A percentile compares a stretch with the other conserved stretches of the same genome.
Conservation (phyloP, 2,329 filamentous ascomycete genomes). For the Sporothrix pseudoabietina region DNA sequence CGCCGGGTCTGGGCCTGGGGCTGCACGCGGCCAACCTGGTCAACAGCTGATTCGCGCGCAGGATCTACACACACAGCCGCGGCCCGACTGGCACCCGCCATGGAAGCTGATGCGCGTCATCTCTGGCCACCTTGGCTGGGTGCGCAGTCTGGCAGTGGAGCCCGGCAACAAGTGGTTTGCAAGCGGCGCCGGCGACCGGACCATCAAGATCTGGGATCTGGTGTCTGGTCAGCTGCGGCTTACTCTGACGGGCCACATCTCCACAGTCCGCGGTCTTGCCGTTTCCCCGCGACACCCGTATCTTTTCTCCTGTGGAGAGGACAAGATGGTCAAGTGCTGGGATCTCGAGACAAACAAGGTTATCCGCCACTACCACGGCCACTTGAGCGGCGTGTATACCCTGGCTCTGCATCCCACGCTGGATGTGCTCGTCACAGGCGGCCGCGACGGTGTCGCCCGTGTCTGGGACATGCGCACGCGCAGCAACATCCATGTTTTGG, state of each 20-base stretch:
- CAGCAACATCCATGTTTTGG: conserved; percentile 91
- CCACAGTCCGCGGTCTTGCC: conserved; percentile 86
- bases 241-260: conserved; percentile 92
- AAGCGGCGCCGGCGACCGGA: conserved; percentile 89
- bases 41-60: conserved; percentile 43
- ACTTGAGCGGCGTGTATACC: conserved; percentile 93
- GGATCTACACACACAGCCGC: conserved; percentile 51
- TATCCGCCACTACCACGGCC: conserved; percentile 95
- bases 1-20: conserved; percentile 35
- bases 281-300: conserved; percentile 94
- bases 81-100: conserved; percentile 93
- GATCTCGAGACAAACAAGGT: conserved; percentile 99
- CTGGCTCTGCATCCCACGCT: conserved; percentile 90
- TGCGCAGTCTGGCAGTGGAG: conserved; percentile 84
- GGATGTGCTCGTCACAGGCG: conserved; percentile 92
- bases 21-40: conserved; percentile 41
- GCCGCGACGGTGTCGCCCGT: conserved; percentile 87
- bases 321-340: conserved; percentile 99
- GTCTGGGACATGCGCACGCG: conserved; percentile 99
- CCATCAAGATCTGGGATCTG: conserved; percentile 98
- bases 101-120: conserved; percentile 99
- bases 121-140: conserved; percentile 94
- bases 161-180: conserved; percentile 98
- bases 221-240: conserved; percentile 81
- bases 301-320: conserved; percentile 95